Percentiles rank a stretch among this genome's conserved stretches.
phyloP scores from a whole-genome alignment of 169 alveolate genomes.

The Cryptosporidium viatorum region DNA sequence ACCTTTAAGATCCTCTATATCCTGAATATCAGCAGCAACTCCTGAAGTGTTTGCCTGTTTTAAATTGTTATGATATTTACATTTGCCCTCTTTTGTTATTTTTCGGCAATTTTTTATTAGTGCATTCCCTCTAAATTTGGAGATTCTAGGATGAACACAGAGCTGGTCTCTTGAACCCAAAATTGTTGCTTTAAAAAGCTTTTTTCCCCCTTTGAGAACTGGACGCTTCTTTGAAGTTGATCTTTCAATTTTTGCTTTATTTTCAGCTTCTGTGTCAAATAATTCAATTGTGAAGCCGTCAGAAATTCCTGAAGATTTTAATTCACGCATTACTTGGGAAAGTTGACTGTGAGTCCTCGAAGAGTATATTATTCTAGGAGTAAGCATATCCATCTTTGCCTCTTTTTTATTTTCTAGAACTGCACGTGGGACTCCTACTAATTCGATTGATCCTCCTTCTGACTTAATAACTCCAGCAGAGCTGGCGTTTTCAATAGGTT shows the following conservation, averaged over 20 bases:
- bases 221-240: slow-evolving; percentile 77
- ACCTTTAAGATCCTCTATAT: slow-evolving; percentile 88
- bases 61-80: slow-evolving; percentile 83
- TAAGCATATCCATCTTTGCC: slow-evolving; percentile 47
- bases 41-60: slow-evolving; percentile 77
- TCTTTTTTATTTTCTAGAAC: slow-evolving; percentile 58
- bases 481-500: slow-evolving; percentile 20
- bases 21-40: slow-evolving; percentile 85
- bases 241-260: slow-evolving; percentile 11
- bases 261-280: slow-evolving; percentile 42
- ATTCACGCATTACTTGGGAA: slow-evolving; percentile 90
- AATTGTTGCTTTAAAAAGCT: slow-evolving; percentile 83
- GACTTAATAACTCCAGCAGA: slow-evolving; percentile 78
- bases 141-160: slow-evolving; percentile 88
- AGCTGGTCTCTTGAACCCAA: slow-evolving; percentile 92
- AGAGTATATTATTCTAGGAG: slow-evolving; percentile 88
- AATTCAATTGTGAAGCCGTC: slow-evolving; percentile 46
- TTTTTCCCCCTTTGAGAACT: slow-evolving; percentile 82
- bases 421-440: slow-evolving; percentile 70
- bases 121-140: slow-evolving; percentile 83
- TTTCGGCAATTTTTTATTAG: slow-evolving; percentile 84
- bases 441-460: slow-evolving; percentile 77
- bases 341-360: slow-evolving; percentile 94
- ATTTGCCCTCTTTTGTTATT: slow-evolving; percentile 82
- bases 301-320: slow-evolving; percentile 77